Evolutionary conservation across 75 land plant species (phyloP), one percentile per base, ranked within the genome.

Genomic region (Cryptomeria japonica): DNA sequence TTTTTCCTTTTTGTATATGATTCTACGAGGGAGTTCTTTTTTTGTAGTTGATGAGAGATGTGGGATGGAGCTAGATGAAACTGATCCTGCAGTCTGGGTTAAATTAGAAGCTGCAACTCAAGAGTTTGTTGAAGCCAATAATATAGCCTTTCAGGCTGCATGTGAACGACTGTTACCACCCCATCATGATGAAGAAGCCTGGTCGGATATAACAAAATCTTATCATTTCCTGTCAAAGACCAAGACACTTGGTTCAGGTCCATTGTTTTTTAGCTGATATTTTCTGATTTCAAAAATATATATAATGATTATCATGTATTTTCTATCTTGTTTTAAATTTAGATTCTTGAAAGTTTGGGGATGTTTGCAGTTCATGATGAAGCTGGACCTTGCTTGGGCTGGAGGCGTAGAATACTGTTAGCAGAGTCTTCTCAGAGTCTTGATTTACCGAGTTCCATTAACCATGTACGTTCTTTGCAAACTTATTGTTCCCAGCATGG

Each of bases 31-130:
- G 84, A 11, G 32, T 44, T 80, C 46, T n/a, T 46, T 34, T 87
- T 32, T 15, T 79, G 49, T 91, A 98, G 99, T 97, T 92, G 99
- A 98, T 93, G 99, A 98, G 58, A 94, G 99, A 32, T 97, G 95
- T 89, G 98, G 93, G 49, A 98, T 98, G 99, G 99, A 98, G 91
- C 90, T 98, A 72, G 99, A 98, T 92, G 99, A 98, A 92, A 98
- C 99, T 83, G 99, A 98, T 92, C 97, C 99, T 58, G 93, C 94
- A 72, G 91, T 91, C 34, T 98, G 99, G 99, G 89, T 82, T 14
- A 96, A 93, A 88, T 88, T 98, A 85, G 99, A 98, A 88, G 94
- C 94, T 89, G 97, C 99, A 87, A 94, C 99, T 37, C 93, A 97
- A 80, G 97, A 97, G 51, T 98, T 94, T 87, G 93, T 98, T 87